phyloP scores from a whole-genome alignment of 495 filamentous ascomycete species.

The Talaromyces borbonicus region DNA sequence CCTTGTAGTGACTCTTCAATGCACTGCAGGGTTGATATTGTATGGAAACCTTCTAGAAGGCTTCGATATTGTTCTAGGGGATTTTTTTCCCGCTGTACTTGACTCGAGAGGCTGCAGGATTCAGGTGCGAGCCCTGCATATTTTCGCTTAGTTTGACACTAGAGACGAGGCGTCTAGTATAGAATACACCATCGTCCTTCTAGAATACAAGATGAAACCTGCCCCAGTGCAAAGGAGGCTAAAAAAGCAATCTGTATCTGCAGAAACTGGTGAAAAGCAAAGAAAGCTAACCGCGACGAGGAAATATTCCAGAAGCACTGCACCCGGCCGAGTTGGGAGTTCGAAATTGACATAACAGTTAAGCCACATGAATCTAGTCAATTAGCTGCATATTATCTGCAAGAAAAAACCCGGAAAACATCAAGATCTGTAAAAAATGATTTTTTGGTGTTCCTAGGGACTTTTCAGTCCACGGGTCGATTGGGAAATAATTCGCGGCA shows the following conservation, averaged over 20 bases:
- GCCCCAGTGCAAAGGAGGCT: too few relatives aligned
- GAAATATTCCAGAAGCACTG: constrained; percentile 3
- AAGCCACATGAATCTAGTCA: neutral
- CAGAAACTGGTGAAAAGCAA: neutral
- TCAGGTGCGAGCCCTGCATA: neutral
- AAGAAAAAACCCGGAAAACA: neutral
- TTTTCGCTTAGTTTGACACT: too few relatives aligned
- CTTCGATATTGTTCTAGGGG: neutral
- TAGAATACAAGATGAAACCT: too few relatives aligned
- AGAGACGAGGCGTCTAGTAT: too few relatives aligned
- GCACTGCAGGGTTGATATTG: neutral
- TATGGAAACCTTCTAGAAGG: neutral
- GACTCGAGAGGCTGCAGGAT: neutral
- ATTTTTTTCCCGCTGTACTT: neutral
- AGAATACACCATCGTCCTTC: too few relatives aligned
- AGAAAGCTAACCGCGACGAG: neutral
- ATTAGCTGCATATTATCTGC: neutral
- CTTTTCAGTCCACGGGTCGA: too few relatives aligned
- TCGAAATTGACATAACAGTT: neutral
- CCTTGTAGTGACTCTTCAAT: neutral
- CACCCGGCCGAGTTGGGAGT: neutral
- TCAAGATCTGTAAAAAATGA: neutral
- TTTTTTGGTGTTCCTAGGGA: too few relatives aligned
- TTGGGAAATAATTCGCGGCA: too few relatives aligned
- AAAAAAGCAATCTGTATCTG: too few relatives aligned